Conservation (phyloP, 176 grass and related monocot genomes). For the Calamus simplicifolius region DNA sequence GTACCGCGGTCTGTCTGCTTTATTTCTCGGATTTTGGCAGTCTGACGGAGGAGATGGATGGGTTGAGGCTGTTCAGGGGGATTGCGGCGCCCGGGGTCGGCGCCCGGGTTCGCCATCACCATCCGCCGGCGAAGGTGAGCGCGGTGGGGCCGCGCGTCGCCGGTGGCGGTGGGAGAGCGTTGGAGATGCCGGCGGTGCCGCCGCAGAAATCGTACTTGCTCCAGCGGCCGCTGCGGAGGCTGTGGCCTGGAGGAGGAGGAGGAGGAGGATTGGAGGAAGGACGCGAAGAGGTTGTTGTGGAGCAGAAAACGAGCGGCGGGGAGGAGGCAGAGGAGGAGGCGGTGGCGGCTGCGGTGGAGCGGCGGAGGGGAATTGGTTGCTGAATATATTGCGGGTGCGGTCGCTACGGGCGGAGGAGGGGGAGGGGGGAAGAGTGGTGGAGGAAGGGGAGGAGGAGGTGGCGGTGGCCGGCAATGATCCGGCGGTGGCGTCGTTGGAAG, state of each 20-base stretch:
- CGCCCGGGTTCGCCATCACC: neutral
- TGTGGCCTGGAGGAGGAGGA: slow-evolving; percentile 28
- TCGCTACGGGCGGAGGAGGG: slow-evolving; percentile 29
- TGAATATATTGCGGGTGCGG: slow-evolving; percentile 80
- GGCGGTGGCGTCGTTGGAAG: slow-evolving; percentile 19
- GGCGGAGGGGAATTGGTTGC: slow-evolving; percentile 71
- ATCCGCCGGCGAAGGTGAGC: slow-evolving; percentile 11
- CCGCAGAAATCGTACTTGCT: slow-evolving; percentile 7
- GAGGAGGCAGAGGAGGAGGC: slow-evolving; percentile 1
- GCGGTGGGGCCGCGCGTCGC: slow-evolving; percentile 9
- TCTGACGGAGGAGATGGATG: slow-evolving; percentile 38
- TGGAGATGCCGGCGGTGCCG: slow-evolving; percentile 9
- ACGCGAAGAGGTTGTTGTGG: slow-evolving; percentile 1
- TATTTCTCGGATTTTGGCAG: neutral
- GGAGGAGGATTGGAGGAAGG: slow-evolving; percentile 2
- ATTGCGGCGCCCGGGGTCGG: slow-evolving; percentile 18
- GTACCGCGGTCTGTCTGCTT: no score
- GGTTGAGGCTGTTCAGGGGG: slow-evolving; percentile 38
- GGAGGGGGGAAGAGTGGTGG: slow-evolving; percentile 8
- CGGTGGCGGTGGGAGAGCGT: neutral
- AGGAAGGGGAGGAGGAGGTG: neutral
- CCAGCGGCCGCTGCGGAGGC: slow-evolving; percentile 5
- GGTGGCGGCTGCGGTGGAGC: slow-evolving; percentile 9
- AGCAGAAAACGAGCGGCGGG: neutral
- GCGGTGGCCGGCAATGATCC: neutral